Conservation (phyloP, 345 rosid species). For the Arabidopsis suecica region DNA sequence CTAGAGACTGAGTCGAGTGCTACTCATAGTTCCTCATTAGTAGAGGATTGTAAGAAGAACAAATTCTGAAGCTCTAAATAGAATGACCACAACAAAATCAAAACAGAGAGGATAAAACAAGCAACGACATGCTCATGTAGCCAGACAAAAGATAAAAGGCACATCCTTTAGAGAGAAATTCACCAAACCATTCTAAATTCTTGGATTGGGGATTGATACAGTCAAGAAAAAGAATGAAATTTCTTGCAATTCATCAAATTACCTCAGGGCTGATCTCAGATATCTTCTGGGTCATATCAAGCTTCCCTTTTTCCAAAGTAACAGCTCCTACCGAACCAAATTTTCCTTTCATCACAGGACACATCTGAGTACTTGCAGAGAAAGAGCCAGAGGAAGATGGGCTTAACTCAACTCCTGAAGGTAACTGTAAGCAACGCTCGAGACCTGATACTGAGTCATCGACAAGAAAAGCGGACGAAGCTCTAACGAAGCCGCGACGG, state of each 20-base stretch:
- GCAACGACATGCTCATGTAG: background rate
- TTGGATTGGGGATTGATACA: too few species aligned
- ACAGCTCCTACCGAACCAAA: conserved; percentile 76
- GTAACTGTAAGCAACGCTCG: conserved; percentile 66
- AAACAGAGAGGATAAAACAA: conserved; percentile 13
- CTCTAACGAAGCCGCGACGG: conserved; percentile 48
- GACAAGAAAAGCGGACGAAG: conserved; percentile 46
- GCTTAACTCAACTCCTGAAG: conserved; percentile 43
- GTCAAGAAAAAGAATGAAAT: too few species aligned
- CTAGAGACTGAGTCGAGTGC: too few species aligned
- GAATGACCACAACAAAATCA: background rate
- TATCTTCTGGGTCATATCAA: conserved; percentile 68
- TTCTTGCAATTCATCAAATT: too few species aligned
- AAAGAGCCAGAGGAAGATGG: conserved; percentile 38
- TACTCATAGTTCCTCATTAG: background rate
- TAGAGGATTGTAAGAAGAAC: background rate
- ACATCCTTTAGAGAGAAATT: conserved; percentile 10
- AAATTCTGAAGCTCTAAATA: background rate
- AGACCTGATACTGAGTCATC: conserved; percentile 55
- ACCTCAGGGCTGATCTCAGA: conserved; percentile 80
- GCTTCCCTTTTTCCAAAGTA: conserved; percentile 90
- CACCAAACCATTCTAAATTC: conserved; percentile 13
- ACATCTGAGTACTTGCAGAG: conserved; percentile 48
- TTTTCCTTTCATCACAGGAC: conserved; percentile 80
- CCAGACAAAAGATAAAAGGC: conserved; percentile 1